Conservation (phyloP, 2,329 filamentous ascomycete genomes). For the Aspergillus japonicus region DNA sequence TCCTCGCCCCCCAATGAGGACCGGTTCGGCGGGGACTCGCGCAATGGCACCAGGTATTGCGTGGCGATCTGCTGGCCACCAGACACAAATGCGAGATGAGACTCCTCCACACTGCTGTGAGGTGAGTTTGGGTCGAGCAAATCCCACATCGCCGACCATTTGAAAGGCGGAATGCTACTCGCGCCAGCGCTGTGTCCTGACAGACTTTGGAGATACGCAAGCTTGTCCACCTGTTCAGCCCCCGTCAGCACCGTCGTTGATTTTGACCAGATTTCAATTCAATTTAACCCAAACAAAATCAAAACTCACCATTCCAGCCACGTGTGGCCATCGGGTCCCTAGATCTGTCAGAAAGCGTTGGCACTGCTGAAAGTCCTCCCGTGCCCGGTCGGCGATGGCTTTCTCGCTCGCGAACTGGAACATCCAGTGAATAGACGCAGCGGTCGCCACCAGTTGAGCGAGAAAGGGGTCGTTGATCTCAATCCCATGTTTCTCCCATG, state of each 20-base stretch:
- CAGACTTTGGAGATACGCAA: background rate
- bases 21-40: background rate
- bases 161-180: background rate
- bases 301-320: background rate
- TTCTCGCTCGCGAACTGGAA: background rate
- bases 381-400: background rate
- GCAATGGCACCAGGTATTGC: background rate
- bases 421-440: background rate
- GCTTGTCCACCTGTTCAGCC: background rate
- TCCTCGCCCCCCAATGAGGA: background rate
- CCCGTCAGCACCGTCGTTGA: background rate
- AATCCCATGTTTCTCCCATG: background rate
- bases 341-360: background rate
- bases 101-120: background rate
- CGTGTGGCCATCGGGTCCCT: background rate
- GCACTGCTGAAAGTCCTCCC: background rate
- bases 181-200: background rate
- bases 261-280: no score
- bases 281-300: no score
- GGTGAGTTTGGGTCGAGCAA: background rate
- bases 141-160: background rate
- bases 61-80: background rate
- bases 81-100: background rate
- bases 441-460: background rate
- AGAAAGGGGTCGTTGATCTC: background rate